Percentiles rank a stretch among this genome's conserved stretches.
Conservation (phyloP, 306 rosid species). For the Gynostemma pentaphyllum region DNA sequence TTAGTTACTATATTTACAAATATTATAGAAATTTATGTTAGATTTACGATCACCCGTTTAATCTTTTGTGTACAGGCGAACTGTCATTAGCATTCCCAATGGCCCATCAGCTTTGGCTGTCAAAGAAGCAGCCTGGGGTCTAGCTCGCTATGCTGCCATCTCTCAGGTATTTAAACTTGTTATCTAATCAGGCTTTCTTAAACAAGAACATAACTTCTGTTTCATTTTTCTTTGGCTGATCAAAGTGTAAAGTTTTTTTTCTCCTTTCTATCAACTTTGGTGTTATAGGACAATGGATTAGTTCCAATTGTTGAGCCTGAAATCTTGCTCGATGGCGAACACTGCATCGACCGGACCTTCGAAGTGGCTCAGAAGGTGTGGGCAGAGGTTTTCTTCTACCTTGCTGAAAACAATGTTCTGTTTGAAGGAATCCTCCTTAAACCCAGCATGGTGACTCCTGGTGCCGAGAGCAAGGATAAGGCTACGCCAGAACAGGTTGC, state of each 20-base stretch:
- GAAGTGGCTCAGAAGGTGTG: constrained; percentile 82
- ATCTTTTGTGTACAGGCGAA: no score
- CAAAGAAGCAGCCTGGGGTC: constrained; percentile 85
- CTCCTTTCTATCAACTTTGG: no score
- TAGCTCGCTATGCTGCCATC: constrained; percentile 95
- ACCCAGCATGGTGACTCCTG: constrained; percentile 99
- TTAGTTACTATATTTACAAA: no score
- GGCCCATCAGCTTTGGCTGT: constrained; percentile 97
- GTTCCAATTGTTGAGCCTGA: constrained; percentile 98
- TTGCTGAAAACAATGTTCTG: constrained; percentile 76
- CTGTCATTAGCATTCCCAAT: constrained; percentile 76
- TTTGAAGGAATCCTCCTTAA: constrained; percentile 93
- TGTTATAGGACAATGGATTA: constrained; percentile 67
- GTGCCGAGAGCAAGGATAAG: constrained; percentile 72
- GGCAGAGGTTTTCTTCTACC: constrained; percentile 95
- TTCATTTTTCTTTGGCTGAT: no score
- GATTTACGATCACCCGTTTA: no score
- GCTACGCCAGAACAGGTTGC: constrained; percentile 70
- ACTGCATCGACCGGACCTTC: constrained; percentile 68
- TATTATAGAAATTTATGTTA: no score
- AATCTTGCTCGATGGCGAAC: constrained; percentile 94
- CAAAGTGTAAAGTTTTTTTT: no score
- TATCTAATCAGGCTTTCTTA: no score
- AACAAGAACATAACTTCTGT: no score
- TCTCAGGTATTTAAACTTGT: constrained; percentile 78